A percentile compares a stretch with the other conserved stretches of the same genome.
Evolutionary conservation across 345 rosid genomes (phyloP).

Genomic region (Gynandropsis gynandra): DNA sequence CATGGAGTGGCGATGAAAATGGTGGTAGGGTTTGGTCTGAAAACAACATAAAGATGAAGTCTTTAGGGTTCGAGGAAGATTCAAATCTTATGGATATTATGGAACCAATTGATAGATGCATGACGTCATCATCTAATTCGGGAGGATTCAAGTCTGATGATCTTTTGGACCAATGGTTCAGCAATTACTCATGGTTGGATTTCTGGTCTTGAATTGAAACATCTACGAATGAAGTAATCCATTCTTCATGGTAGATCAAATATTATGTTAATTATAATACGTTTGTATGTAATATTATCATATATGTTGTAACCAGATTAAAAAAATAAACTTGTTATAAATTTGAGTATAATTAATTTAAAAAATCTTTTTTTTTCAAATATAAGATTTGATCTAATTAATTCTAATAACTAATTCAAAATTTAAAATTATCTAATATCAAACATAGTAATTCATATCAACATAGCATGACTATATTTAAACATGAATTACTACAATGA

Average conservation of each 20-base stretch:
- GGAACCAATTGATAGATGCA: constrained; percentile 33
- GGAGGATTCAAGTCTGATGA: constrained; percentile 31
- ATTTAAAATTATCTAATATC: no score
- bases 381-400: no score
- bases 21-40: constrained; percentile 17
- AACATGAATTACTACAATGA: no score
- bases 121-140: constrained; percentile 40
- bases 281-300: not conserved
- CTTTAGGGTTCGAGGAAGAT: constrained; percentile 26
- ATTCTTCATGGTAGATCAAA: constrained; percentile 2
- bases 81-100: constrained; percentile 22
- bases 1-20: constrained; percentile 21
- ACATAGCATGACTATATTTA: no score
- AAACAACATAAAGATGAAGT: constrained; percentile 20
- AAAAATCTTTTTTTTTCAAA: no score
- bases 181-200: constrained; percentile 39
- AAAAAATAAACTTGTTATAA: no score
- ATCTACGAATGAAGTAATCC: not conserved
- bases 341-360: no score
- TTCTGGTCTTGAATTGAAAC: constrained; percentile 37
- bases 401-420: no score
- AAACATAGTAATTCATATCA: no score
- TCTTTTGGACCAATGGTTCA: constrained; percentile 38
- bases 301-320: no score
- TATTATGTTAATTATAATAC: not conserved